Percentiles rank a stretch among this genome's conserved stretches.
phyloP scores from a whole-genome alignment of 2,329 filamentous ascomycete species.

The Aspergillus tanneri region DNA sequence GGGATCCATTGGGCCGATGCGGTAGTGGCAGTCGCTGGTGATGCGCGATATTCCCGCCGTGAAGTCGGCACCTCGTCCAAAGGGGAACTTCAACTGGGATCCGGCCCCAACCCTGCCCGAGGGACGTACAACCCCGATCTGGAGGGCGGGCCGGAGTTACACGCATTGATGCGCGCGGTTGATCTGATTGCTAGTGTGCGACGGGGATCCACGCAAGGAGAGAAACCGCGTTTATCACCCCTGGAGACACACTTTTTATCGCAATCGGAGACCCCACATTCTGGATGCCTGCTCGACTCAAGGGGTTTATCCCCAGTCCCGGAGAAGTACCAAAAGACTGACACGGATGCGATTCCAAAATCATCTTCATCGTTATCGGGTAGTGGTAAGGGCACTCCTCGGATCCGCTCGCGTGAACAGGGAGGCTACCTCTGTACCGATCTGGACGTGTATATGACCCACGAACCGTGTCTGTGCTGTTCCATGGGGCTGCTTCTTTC shows the following conservation, averaged over 20 bases:
- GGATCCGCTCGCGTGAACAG: conserved; percentile 67
- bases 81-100: conserved; percentile 19
- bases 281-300: conserved; percentile 49
- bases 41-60: conserved; percentile 40
- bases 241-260: conserved; percentile 48
- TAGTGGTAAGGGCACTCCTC: conserved; percentile 28
- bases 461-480: conserved; percentile 96
- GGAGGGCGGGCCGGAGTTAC: conserved; percentile 47
- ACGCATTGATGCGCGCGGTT: conserved; percentile 47
- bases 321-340: conserved; percentile 22
- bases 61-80: conserved; percentile 29
- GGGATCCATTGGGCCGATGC: conserved; percentile 35
- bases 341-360: conserved; percentile 13
- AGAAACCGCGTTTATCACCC: conserved; percentile 21
- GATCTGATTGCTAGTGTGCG: conserved; percentile 45
- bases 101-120: conserved; percentile 26
- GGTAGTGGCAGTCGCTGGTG: conserved; percentile 46
- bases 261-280: conserved; percentile 17
- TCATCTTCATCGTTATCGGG: conserved; percentile 3
- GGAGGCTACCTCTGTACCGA: conserved; percentile 93
- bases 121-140: conserved; percentile 32
- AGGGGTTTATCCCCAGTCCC: conserved; percentile 13
- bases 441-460: conserved; percentile 88
- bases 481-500: conserved; percentile 96
- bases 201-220: conserved; percentile 25